Evolutionary conservation across 202 grass and related monocot species (phyloP).

Genomic region (Carex arenaria): DNA sequence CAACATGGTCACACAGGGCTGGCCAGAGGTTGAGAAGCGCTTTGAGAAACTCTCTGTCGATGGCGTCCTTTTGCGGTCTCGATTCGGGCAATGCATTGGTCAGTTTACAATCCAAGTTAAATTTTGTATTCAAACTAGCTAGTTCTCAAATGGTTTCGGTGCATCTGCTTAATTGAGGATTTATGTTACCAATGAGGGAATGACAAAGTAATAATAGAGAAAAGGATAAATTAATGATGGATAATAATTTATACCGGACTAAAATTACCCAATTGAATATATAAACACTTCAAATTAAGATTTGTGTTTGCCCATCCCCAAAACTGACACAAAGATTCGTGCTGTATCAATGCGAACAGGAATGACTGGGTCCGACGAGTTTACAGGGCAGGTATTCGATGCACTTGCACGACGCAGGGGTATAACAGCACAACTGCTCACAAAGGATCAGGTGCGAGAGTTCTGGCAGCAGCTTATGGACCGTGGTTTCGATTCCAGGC

Average conservation of each 20-base stretch:
- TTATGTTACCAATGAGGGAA: neutral
- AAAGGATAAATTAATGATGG: neutral
- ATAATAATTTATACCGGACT: neutral
- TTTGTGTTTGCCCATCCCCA: neutral
- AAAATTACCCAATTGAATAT: neutral
- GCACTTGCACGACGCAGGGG: constrained; percentile 59
- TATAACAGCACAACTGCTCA: constrained; percentile 51
- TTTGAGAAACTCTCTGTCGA: constrained; percentile 73
- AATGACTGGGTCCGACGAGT: constrained; percentile 86
- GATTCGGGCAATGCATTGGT: constrained; percentile 92
- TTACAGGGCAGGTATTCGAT: constrained; percentile 61
- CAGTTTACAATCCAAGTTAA: constrained; percentile 5
- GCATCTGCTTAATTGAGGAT: neutral
- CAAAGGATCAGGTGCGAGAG: constrained; percentile 57
- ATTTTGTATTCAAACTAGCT: neutral
- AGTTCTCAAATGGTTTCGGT: neutral
- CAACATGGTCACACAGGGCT: constrained; percentile 53
- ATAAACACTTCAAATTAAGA: neutral
- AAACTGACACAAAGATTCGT: neutral
- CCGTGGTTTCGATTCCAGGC: constrained; percentile 68
- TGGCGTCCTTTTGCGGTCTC: constrained; percentile 55
- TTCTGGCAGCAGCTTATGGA: constrained; percentile 95
- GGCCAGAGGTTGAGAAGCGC: constrained; percentile 67
- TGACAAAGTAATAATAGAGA: neutral
- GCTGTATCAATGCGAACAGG: constrained; percentile 25